Evolutionary conservation across 345 rosid species (phyloP).

Genomic region (Dipteronia dyeriana): DNA sequence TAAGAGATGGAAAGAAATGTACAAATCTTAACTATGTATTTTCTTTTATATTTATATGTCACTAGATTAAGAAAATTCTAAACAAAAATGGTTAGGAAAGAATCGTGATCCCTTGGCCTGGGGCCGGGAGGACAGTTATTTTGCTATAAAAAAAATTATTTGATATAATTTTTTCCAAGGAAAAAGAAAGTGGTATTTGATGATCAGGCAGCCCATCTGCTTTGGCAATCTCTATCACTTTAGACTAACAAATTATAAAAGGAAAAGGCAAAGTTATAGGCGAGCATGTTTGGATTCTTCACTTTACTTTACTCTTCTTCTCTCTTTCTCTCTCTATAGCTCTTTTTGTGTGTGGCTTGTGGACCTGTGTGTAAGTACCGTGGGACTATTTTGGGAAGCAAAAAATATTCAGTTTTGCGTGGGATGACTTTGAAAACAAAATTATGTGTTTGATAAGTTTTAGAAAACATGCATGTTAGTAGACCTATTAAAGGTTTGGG

Average conservation of each 20-base stretch:
- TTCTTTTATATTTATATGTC: too few relatives aligned
- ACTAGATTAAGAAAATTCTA: too few relatives aligned
- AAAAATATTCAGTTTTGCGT: neutral
- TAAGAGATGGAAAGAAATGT: too few relatives aligned
- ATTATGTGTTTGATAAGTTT: too few relatives aligned
- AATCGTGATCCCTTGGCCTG: too few relatives aligned
- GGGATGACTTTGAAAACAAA: neutral
- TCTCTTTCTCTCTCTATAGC: neutral
- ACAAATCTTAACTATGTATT: too few relatives aligned
- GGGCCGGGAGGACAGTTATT: neutral
- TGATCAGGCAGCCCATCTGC: neutral
- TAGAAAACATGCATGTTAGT: neutral
- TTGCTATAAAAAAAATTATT: neutral
- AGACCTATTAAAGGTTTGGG: neutral
- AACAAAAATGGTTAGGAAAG: too few relatives aligned
- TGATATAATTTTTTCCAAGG: neutral
- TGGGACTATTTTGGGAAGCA: neutral
- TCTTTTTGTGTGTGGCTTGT: neutral
- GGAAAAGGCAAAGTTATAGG: neutral
- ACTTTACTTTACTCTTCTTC: conserved; percentile 5
- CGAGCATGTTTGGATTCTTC: conserved; percentile 21
- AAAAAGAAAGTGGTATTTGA: neutral
- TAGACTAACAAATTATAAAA: neutral
- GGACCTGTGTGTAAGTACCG: neutral
- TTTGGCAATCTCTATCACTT: conserved; percentile 6